Base-by-base conservation (phyloP, 371 early-diverging fungal species). In the Apophysomyces trapeziformis region DNA sequence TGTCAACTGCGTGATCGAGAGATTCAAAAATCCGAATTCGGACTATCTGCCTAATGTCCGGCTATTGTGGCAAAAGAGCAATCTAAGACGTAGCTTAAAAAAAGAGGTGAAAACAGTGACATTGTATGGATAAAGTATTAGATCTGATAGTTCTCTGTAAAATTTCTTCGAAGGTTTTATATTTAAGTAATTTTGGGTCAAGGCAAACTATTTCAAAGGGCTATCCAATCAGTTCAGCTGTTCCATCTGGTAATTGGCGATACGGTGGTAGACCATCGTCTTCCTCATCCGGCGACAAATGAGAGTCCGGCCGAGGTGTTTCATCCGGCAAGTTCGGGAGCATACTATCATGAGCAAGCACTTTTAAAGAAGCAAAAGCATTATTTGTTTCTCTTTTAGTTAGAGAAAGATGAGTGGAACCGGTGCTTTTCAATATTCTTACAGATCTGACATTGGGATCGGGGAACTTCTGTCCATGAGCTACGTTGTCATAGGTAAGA, bases 401-500 rank as follows among this genome's bases (percentile, higher is more conserved):
- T 43, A 39, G 12, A 16, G 12, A 43, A 32, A 18, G 8, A n/a
- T 2, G 44, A 32, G 0, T 12, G 12, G 32, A 9, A n/a, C 12
- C 4, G 1, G 4, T 43, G 14, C 9, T 18, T 11, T n/a, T 14
- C n/a, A 4, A 14, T 35, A 16, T 7, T 43, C 61, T 61, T 39
- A 61, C 61, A 61, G 14, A 43, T 45, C 16, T 61, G 44, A 43
- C 39, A 39, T 45, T 61, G 61, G 7, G 14, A 13, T 43, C 44
- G 32, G 14, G 61, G n/a, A 26, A 45, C 16, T 18, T 61, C 61
- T 9, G 16, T 45, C 61, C 61, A 61, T 61, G 61, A 61, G 11
- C 61, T 61, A 60, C 41, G 38, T 7, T 38, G 26, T 0, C 11
- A 21, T 26, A 61, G 26, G 13, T 2, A 18, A 43, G 26, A 21